A percentile compares a stretch with the other conserved stretches of the same genome.
Conservation (phyloP, 2,329 filamentous ascomycete species). For the Sarocladium oryzae region DNA sequence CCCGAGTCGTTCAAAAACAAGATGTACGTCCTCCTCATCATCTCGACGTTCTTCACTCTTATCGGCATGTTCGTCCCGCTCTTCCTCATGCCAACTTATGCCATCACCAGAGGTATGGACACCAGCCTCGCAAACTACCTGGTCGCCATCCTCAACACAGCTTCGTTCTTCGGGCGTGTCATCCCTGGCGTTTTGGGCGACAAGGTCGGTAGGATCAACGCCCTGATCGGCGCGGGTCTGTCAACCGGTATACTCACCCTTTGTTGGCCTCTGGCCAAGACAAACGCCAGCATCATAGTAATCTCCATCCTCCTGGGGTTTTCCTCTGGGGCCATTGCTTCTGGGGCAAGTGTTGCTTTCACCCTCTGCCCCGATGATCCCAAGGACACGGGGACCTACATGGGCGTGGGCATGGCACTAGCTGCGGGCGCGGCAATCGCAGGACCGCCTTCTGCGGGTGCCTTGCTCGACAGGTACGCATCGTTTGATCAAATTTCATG, state of each 20-base stretch:
- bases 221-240: constrained; percentile 22
- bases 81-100: constrained; percentile 57
- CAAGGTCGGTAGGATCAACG: constrained; percentile 49
- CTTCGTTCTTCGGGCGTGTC: constrained; percentile 52
- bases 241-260: constrained; percentile 29
- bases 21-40: constrained; percentile 22
- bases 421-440: constrained; percentile 39
- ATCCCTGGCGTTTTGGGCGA: constrained; percentile 54
- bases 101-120: constrained; percentile 45
- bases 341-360: constrained; percentile 36
- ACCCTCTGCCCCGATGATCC: constrained; percentile 43
- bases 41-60: constrained; percentile 31
- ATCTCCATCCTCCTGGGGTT: constrained; percentile 33
- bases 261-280: constrained; percentile 26
- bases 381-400: constrained; percentile 48
- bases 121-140: constrained; percentile 57
- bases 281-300: constrained; percentile 26
- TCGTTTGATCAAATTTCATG: constrained; percentile 6
- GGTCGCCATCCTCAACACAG: constrained; percentile 60
- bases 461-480: constrained; percentile 27
- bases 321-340: constrained; percentile 35
- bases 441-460: constrained; percentile 18
- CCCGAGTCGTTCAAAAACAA: constrained; percentile 25
- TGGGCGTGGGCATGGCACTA: constrained; percentile 34
- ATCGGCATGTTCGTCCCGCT: constrained; percentile 48